Conservation (phyloP, 371 early-diverging fungal genomes). For the Capillidium rhysosporum region DNA sequence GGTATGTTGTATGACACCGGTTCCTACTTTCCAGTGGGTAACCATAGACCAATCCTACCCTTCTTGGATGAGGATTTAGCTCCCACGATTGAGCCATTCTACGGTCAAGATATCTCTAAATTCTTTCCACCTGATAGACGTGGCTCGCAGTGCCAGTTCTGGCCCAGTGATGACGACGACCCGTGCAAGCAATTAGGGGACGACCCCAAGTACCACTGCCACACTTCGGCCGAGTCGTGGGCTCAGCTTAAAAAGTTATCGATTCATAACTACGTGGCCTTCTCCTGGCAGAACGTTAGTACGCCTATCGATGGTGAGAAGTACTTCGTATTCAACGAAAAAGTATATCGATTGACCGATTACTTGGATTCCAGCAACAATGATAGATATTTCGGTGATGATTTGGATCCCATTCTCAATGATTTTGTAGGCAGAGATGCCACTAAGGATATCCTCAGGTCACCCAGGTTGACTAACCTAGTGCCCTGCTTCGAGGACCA, state of each 20-base stretch:
- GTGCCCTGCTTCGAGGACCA: constrained; percentile 24
- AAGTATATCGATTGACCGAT: constrained; percentile 15
- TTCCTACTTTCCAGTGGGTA: constrained; percentile 10
- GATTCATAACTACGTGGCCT: constrained; percentile 8
- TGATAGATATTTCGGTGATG: constrained; percentile 9
- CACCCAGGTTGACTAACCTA: constrained; percentile 9
- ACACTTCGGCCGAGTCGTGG: constrained; percentile 5
- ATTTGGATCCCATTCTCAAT: constrained; percentile 11
- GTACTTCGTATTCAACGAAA: constrained; percentile 15
- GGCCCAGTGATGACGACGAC: constrained; percentile 10
- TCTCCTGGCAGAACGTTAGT: constrained; percentile 11
- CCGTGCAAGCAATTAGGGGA: constrained; percentile 7
- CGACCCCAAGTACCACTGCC: constrained; percentile 11
- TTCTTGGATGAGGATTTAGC: constrained; percentile 8
- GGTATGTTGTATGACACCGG: constrained; percentile 16
- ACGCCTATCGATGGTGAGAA: background rate
- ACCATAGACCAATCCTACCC: constrained; percentile 12
- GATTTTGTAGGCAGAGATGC: constrained; percentile 16
- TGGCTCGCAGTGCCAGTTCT: constrained; percentile 8
- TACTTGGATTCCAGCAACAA: constrained; percentile 8
- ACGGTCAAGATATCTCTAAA: constrained; percentile 14
- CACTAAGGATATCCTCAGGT: constrained; percentile 12
- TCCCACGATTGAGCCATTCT: constrained; percentile 8
- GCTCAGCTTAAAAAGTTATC: background rate
- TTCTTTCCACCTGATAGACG: constrained; percentile 12